These are phyloP conservation scores for Nemania sp. DNA, from an alignment of 2,329 filamentous ascomycete genomes.

Conservation along the genomic window DNA sequence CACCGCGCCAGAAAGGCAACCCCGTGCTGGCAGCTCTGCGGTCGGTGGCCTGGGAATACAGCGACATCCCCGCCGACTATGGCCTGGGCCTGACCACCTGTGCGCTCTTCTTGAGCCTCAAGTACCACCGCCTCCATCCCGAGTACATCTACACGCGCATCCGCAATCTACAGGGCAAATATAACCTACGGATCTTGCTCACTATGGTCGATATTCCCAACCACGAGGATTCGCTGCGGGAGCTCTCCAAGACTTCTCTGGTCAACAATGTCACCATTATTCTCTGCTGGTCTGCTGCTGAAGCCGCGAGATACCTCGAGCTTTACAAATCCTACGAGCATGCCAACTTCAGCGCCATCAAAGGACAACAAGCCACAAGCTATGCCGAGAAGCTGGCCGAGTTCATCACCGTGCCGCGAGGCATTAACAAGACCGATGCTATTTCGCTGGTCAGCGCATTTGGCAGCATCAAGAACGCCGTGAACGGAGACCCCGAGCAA, in stretches of 20 bases:
- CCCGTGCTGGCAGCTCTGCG: slow-evolving; percentile 84
- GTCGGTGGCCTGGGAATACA: slow-evolving; percentile 91
- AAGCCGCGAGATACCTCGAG: slow-evolving; percentile 92
- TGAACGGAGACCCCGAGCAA: slow-evolving; percentile 87
- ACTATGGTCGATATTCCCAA: slow-evolving; percentile 94
- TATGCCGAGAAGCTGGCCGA: slow-evolving; percentile 89
- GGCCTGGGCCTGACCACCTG: slow-evolving; percentile 85
- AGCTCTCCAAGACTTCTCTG: slow-evolving; percentile 88
- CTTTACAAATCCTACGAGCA: slow-evolving; percentile 94
- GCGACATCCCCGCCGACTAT: slow-evolving; percentile 94
- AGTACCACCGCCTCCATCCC: slow-evolving; percentile 95
- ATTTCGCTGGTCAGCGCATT: slow-evolving; percentile 89
- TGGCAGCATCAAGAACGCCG: slow-evolving; percentile 80
- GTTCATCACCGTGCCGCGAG: slow-evolving; percentile 87
- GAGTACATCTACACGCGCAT: slow-evolving; percentile 98
- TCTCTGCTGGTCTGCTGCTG: slow-evolving; percentile 90
- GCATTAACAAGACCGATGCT: slow-evolving; percentile 93
- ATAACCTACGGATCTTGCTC: slow-evolving; percentile 82
- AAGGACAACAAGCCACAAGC: slow-evolving; percentile 77
- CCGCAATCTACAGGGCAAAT: slow-evolving; percentile 79
- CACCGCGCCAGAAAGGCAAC: slow-evolving; percentile 91
- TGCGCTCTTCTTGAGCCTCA: slow-evolving; percentile 88
- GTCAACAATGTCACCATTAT: slow-evolving; percentile 93
- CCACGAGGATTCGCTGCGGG: slow-evolving; percentile 86
- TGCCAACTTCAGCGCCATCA: slow-evolving; percentile 77